These are phyloP conservation scores for Alternaria infectoria DNA, from an alignment of 2,329 filamentous ascomycete genomes.

Conservation along the genomic window DNA sequence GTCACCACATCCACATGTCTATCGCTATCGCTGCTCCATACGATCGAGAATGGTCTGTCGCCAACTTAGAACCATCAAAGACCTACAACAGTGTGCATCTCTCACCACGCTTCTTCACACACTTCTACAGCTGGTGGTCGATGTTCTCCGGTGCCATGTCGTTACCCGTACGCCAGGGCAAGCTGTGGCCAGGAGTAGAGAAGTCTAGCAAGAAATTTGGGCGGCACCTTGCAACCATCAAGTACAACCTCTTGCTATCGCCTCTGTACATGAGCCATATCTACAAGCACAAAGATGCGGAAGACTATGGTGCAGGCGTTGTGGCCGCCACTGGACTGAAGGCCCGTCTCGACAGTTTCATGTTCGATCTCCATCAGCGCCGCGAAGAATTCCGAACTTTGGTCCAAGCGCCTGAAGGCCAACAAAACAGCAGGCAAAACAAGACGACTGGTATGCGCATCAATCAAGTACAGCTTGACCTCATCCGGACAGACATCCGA, in stretches of 20 bases:
- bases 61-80: constrained; percentile 75
- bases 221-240: constrained; percentile 95
- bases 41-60: constrained; percentile 83
- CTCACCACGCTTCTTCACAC: constrained; percentile 94
- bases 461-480: constrained; percentile 90
- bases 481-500: constrained; percentile 88
- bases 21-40: constrained; percentile 87
- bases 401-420: constrained; percentile 68
- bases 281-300: constrained; percentile 96
- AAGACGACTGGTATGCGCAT: constrained; percentile 94
- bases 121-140: constrained; percentile 98
- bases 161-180: constrained; percentile 89
- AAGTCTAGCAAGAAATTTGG: constrained; percentile 99
- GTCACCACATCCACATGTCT: constrained; percentile 94
- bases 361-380: constrained; percentile 93
- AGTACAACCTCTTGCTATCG: constrained; percentile 91
- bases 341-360: constrained; percentile 93
- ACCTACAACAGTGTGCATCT: constrained; percentile 98
- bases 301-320: constrained; percentile 77
- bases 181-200: constrained; percentile 87
- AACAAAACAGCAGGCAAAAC: constrained; percentile 69
- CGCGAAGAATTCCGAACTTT: constrained; percentile 88
- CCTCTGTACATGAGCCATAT: constrained; percentile 95
- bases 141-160: constrained; percentile 96
- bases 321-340: constrained; percentile 97